These are phyloP conservation scores for Craterostigma plantagineum DNA, from an alignment of 257 asterid genomes.

Conservation along the genomic window DNA sequence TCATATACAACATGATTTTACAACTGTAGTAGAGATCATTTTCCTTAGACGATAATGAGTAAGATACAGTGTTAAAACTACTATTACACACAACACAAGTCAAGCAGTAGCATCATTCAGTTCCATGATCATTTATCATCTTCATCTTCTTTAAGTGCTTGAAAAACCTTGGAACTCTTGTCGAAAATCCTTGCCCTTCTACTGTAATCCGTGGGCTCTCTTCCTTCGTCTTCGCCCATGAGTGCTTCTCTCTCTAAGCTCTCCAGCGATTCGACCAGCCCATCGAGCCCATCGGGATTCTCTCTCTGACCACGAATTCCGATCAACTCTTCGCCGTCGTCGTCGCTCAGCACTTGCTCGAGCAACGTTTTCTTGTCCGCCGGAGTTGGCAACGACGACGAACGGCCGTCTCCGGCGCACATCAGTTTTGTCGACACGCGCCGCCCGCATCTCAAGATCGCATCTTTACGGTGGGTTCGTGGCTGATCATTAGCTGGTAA, in stretches of 20 bases:
- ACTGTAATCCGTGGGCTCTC: constrained; percentile 49
- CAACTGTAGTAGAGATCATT: too few species aligned
- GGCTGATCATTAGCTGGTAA: too few species aligned
- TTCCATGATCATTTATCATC: not conserved
- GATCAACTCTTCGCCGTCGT: constrained; percentile 21
- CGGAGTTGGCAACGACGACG: constrained; percentile 2
- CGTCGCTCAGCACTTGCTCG: constrained; percentile 7
- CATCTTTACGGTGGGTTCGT: not conserved
- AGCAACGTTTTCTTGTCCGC: constrained; percentile 10
- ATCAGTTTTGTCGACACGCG: constrained; percentile 2
- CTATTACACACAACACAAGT: too few species aligned
- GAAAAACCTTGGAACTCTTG: constrained; percentile 46
- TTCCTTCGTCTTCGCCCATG: constrained; percentile 76
- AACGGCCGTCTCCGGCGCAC: constrained; percentile 17
- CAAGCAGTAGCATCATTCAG: too few species aligned
- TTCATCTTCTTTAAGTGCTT: constrained; percentile 36
- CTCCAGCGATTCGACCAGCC: constrained; percentile 48
- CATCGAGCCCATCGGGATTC: constrained; percentile 24
- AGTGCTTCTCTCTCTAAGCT: constrained; percentile 78
- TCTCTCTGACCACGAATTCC: constrained; percentile 14
- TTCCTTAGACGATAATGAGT: too few species aligned
- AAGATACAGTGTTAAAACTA: too few species aligned
- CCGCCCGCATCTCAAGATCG: constrained; percentile 8
- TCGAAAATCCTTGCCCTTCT: constrained; percentile 63
- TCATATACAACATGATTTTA: too few species aligned